Evolutionary conservation across 495 filamentous ascomycete genomes (phyloP).

Genomic region (Aspergillus ellipticus): DNA sequence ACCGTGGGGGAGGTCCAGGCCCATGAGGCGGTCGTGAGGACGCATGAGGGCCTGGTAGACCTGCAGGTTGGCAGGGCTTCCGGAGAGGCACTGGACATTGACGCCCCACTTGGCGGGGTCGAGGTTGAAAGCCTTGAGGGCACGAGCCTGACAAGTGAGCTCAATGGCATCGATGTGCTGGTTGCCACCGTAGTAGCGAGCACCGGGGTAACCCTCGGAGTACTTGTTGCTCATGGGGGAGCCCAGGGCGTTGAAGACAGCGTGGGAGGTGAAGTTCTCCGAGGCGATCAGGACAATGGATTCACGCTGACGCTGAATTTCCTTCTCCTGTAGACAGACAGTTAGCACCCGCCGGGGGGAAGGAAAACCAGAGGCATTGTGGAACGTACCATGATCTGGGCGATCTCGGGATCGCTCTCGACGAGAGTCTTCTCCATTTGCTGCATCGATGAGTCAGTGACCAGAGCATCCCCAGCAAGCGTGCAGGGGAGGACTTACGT

Average conservation of each 20-base stretch:
- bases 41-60: constrained; percentile 99
- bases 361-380: not conserved
- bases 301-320: constrained; percentile 96
- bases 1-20: constrained; percentile 94
- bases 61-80: constrained; percentile 90
- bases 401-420: constrained; percentile 85
- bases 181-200: constrained; percentile 98
- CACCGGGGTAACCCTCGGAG: constrained; percentile 97
- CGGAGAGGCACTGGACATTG: constrained; percentile 94
- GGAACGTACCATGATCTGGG: constrained; percentile 80
- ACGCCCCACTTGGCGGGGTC: constrained; percentile 93
- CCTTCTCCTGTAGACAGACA: constrained; percentile 62
- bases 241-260: constrained; percentile 91
- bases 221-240: constrained; percentile 99
- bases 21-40: constrained; percentile 95
- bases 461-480: constrained; percentile 3
- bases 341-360: not conserved
- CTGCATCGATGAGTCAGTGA: constrained; percentile 58
- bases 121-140: constrained; percentile 85
- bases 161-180: constrained; percentile 97
- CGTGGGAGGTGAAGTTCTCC: constrained; percentile 98
- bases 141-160: constrained; percentile 91
- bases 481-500: constrained; percentile 55
- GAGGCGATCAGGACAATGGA: constrained; percentile 98
- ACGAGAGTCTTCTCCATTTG: constrained; percentile 86